Percentiles rank a stretch among this genome's conserved stretches.
These are phyloP conservation scores for Dunaliella primolecta DNA, from an alignment of 139 green algal genomes.

Conservation along the genomic window DNA sequence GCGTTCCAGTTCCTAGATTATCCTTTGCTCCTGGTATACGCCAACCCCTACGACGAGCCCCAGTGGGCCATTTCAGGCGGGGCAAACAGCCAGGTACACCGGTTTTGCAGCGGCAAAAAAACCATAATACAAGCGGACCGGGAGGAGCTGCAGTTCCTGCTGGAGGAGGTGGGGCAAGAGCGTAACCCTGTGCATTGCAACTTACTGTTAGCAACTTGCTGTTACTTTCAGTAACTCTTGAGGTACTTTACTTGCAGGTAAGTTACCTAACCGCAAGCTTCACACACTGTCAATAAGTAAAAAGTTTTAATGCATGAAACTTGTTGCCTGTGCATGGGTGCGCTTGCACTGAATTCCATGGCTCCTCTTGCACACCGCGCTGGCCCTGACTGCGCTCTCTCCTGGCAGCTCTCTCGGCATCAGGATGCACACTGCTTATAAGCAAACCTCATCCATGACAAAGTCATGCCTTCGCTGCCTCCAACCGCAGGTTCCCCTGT, in stretches of 20 bases:
- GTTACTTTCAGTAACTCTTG: no score
- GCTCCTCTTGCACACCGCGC: no score
- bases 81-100: not conserved
- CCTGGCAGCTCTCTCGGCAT: no score
- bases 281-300: no score
- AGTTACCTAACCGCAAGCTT: no score
- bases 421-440: not conserved
- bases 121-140: slow-evolving; percentile 24
- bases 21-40: slow-evolving; percentile 28
- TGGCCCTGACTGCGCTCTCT: no score
- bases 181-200: no score
- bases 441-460: not conserved
- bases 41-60: slow-evolving; percentile 15
- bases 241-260: no score
- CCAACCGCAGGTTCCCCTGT: slow-evolving; percentile 24
- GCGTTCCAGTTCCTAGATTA: slow-evolving; percentile 39
- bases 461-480: not conserved
- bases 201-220: no score
- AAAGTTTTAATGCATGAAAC: no score
- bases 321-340: no score
- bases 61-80: not conserved
- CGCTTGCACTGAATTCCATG: no score
- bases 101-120: slow-evolving; percentile 14
- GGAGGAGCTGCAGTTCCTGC: slow-evolving; percentile 26
- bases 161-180: slow-evolving; percentile 22